Conservation (phyloP, 164 flowering plant genomes). For the Chloranthus sessilifolius region DNA sequence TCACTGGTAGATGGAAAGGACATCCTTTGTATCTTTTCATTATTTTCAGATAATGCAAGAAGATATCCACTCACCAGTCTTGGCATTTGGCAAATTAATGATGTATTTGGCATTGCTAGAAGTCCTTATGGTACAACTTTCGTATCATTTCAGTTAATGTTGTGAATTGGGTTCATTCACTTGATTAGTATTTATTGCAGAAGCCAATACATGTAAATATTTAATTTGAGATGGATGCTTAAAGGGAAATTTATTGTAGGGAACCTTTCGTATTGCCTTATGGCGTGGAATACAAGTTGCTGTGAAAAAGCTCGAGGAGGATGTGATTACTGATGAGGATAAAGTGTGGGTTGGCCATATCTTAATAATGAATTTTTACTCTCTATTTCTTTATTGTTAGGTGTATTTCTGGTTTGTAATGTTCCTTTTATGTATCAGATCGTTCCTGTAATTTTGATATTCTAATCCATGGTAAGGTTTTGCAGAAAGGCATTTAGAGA, state of each 20-base stretch:
- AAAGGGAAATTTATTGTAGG: conserved; percentile 38
- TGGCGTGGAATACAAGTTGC: conserved; percentile 99
- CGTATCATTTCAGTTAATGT: neutral
- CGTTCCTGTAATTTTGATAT: neutral
- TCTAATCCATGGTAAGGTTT: conserved; percentile 3
- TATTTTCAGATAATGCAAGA: too few species aligned
- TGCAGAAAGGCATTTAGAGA: conserved; percentile 78
- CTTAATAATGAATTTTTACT: neutral
- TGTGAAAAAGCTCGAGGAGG: conserved; percentile 74
- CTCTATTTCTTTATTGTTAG: neutral
- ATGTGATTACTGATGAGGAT: conserved; percentile 62
- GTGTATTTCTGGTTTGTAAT: neutral
- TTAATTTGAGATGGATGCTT: neutral
- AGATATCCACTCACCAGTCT: too few species aligned
- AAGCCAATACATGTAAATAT: neutral
- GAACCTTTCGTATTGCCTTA: conserved; percentile 66
- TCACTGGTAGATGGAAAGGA: too few species aligned
- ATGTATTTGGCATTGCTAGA: neutral
- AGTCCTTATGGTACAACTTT: neutral
- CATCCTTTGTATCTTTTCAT: too few species aligned
- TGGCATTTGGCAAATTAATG: too few species aligned
- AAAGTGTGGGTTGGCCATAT: conserved; percentile 70
- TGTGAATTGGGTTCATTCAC: neutral
- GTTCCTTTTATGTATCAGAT: neutral
- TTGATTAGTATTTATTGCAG: neutral